Conservation (phyloP, 176 grass and related monocot genomes). For the Oryza brachyantha region DNA sequence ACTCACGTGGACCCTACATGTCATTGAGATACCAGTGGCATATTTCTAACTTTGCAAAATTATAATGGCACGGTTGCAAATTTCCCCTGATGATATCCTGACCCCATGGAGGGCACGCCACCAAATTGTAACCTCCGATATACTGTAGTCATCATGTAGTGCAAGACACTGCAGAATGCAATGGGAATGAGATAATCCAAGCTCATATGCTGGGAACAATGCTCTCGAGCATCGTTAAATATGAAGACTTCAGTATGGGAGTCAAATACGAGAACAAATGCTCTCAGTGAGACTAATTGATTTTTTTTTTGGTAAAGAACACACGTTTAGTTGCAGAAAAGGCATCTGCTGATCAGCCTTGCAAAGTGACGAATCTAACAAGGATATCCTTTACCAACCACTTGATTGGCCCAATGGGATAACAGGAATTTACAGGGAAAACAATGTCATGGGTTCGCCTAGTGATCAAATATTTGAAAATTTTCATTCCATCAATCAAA, state of each 20-base stretch:
- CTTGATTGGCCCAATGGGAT: not conserved
- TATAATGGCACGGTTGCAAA: too few relatives aligned
- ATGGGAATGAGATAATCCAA: not conserved
- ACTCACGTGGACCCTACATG: too few relatives aligned
- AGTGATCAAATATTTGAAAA: too few relatives aligned
- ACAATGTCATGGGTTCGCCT: too few relatives aligned
- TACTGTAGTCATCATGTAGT: not conserved
- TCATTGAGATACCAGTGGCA: too few relatives aligned
- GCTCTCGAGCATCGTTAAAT: not conserved
- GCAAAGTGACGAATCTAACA: not conserved
- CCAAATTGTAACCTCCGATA: not conserved
- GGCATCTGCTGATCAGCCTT: not conserved
- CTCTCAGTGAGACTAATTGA: not conserved
- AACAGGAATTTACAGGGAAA: not conserved
- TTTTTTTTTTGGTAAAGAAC: not conserved
- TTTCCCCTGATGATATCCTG: too few relatives aligned
- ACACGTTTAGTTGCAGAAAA: not conserved
- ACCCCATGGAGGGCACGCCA: too few relatives aligned
- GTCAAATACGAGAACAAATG: not conserved
- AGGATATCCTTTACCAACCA: not conserved
- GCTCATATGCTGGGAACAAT: not conserved
- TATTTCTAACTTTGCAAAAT: too few relatives aligned
- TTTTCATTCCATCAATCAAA: too few relatives aligned
- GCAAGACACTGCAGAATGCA: not conserved
- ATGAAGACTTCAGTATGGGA: not conserved